phyloP scores from a whole-genome alignment of 257 asterid genomes.

The Rhazya stricta region DNA sequence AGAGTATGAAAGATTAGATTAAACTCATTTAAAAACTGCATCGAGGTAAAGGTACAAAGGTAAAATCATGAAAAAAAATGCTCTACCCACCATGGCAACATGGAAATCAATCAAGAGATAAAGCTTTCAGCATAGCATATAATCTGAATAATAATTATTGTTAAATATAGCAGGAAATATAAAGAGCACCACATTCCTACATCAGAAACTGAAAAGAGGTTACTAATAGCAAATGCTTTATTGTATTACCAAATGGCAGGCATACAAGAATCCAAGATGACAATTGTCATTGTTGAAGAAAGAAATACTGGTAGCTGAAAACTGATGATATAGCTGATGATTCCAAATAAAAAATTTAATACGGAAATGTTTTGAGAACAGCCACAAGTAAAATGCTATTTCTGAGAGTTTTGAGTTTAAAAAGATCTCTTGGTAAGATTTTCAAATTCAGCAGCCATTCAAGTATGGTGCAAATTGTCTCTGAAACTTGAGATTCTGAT shows the following conservation, averaged over 20 bases:
- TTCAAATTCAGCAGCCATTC: not conserved
- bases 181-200: not conserved
- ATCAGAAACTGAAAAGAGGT: not conserved
- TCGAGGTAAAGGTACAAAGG: not conserved
- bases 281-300: not conserved
- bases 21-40: not conserved
- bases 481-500: too few relatives aligned
- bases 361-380: not conserved
- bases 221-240: not conserved
- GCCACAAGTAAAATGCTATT: not conserved
- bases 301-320: not conserved
- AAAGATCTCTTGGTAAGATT: not conserved
- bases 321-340: not conserved
- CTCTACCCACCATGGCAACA: not conserved
- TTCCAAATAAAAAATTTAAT: not conserved
- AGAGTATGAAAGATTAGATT: not conserved
- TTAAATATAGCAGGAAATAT: not conserved
- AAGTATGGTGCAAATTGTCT: not conserved
- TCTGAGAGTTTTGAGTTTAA: not conserved
- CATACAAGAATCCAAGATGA: not conserved
- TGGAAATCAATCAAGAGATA: not conserved
- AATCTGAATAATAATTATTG: too few relatives aligned
- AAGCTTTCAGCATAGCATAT: not conserved
- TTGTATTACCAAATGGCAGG: not conserved
- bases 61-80: not conserved